phyloP scores from a whole-genome alignment of 768 basidiomycete species.

The Boletus vermiculosoides region DNA sequence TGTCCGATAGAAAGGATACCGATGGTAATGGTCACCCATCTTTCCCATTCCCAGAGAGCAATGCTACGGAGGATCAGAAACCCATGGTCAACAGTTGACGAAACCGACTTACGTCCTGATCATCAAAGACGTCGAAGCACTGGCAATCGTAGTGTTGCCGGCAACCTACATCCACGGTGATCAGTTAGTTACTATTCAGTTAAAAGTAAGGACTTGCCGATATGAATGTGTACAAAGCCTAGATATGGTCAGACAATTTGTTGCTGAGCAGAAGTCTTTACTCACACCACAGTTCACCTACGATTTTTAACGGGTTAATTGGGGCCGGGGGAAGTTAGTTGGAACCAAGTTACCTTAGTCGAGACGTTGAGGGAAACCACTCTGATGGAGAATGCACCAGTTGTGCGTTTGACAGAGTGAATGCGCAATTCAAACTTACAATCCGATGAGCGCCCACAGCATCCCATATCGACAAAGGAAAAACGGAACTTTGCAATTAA shows the following conservation, averaged over 20 bases:
- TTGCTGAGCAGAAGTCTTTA: slow-evolving; percentile 6
- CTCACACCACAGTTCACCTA: slow-evolving; percentile 62
- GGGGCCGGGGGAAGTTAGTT: neutral
- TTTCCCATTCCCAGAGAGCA: slow-evolving; percentile 67
- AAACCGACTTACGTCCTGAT: slow-evolving; percentile 52
- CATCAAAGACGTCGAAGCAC: slow-evolving; percentile 56
- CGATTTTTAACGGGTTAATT: neutral
- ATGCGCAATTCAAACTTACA: slow-evolving; percentile 39
- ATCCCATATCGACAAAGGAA: slow-evolving; percentile 73
- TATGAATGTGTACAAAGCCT: slow-evolving; percentile 69
- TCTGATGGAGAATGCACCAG: slow-evolving; percentile 32
- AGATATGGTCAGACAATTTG: slow-evolving; percentile 1
- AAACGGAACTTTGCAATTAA: slow-evolving; percentile 48
- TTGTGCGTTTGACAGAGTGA: neutral
- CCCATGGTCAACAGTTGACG: slow-evolving; percentile 12
- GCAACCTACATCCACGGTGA: slow-evolving; percentile 17
- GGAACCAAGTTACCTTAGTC: slow-evolving; percentile 22
- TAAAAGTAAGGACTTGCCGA: slow-evolving; percentile 41
- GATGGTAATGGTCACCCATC: slow-evolving; percentile 48
- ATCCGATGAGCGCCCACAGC: slow-evolving; percentile 59
- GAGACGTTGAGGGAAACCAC: slow-evolving; percentile 57
- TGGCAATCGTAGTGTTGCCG: slow-evolving; percentile 28
- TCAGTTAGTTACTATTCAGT: neutral
- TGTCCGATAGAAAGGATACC: slow-evolving; percentile 57
- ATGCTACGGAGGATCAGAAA: slow-evolving; percentile 43